Evolutionary conservation across 768 basidiomycete species (phyloP), one percentile per base, ranked within the genome.

Genomic region (Suillus decipiens): DNA sequence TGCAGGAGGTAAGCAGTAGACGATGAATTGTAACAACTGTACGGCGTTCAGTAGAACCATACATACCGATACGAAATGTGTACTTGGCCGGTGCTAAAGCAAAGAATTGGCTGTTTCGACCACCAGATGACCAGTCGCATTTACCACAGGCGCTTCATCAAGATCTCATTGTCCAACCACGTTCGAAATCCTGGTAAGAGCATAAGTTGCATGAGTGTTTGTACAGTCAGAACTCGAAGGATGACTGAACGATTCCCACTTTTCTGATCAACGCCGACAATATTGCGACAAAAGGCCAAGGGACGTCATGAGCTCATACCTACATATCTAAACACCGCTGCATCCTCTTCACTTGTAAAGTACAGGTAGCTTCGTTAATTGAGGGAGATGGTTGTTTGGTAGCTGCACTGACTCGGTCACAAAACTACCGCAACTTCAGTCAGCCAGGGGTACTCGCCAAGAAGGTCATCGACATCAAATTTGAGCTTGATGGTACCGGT

Each of bases 11-110:
- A 57, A n/a, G n/a, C n/a, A n/a, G n/a, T n/a, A n/a, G 4, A 45
- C 5, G 24, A 22, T 43, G 14, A 17, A 12, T 11, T 0, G 4
- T 7, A 1, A 24, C 8, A 17, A 1, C 1, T 24, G 36, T 8
- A 2, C 9, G 15, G 14, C 14, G 12, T 56, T 24, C 12, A 22
- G 54, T 2, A 24, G 14, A 15, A 15, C 22, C 22, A 50, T 14
- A 55, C 54, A 14, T 31, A 69, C 77, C 77, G 63, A 76, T 76
- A 19, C 74, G 73, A 60, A 72, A 10, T 73, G 70, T 1, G 75
- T 76, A 57, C 78, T 79, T 5, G 77, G 72, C 76, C 76, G 79
- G 34, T 73, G 71, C 48, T 79, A 78, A 12, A 80, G 70, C 5
- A 78, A 63, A 2, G 75, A 72, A 50, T 67, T 66, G 11, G 76